Evolutionary conservation across 1,139 yeast genomes (phyloP).

Genomic region (Kodamaea ohmeri): DNA sequence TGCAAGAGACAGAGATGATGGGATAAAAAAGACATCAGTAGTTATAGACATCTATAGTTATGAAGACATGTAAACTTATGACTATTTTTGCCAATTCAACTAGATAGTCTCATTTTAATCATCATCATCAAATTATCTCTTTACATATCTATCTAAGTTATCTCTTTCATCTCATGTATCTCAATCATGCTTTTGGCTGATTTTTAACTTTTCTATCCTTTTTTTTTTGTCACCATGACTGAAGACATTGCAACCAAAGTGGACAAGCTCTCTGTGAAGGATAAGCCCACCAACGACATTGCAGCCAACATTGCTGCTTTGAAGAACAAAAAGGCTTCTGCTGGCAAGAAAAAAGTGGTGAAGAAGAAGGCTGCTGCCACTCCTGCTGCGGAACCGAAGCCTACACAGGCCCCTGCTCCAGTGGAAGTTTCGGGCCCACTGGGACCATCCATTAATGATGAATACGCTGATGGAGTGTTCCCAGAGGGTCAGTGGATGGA

Average conservation of each 20-base stretch:
- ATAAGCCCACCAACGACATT: conserved; percentile 5
- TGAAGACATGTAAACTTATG: too few species aligned
- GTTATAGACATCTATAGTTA: too few species aligned
- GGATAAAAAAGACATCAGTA: too few species aligned
- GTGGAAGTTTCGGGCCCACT: conserved; percentile 13
- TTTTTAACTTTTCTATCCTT: neutral
- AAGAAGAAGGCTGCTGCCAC: conserved; percentile 24
- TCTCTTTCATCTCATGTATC: neutral
- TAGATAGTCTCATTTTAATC: too few species aligned
- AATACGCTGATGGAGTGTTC: conserved; percentile 70
- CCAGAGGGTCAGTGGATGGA: conserved; percentile 91
- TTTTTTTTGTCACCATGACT: conserved; percentile 8
- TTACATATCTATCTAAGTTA: too few species aligned
- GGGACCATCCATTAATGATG: conserved; percentile 46
- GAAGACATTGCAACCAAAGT: conserved; percentile 12
- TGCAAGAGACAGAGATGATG: too few species aligned
- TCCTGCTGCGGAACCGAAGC: neutral
- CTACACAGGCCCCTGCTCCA: conserved; percentile 17
- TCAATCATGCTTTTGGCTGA: neutral
- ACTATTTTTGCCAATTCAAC: too few species aligned
- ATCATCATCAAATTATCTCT: too few species aligned
- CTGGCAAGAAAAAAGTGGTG: conserved; percentile 31
- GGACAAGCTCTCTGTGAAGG: conserved; percentile 11
- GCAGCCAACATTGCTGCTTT: conserved; percentile 9
- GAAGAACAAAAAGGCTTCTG: conserved; percentile 13